Evolutionary conservation across 768 basidiomycete species (phyloP), one percentile per base, ranked within the genome.

Genomic region (Rhizopogon vulgaris): DNA sequence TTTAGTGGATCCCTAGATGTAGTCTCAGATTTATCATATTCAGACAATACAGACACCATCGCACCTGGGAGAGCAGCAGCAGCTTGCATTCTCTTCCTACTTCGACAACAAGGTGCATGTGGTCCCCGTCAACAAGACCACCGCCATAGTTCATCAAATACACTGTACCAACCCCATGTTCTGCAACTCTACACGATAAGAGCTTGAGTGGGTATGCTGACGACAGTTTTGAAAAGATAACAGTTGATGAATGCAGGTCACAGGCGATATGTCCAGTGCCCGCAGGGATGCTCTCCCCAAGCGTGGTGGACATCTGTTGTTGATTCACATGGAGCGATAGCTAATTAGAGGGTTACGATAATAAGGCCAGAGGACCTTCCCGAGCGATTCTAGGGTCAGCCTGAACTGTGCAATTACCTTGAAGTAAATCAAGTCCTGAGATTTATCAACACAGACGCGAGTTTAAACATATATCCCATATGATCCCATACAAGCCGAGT

Each of bases 121-220:
- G 68, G 70, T 98, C 94, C 0, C 93, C 93, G 5, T 85, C 83
- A 36, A 98, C 88, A 9, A 98, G 76, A 3, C 94, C 94, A 10
- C 94, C 94, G 0, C 94, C 94, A 59, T 97, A 98, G 34, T 82
- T 84, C 52, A 97, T 65, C 15, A 90, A 73, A 59, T 96, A 97
- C 15, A 82, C 83, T 46, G 89, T 69, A 9, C 80, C 87, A 30
- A 90, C 74, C 4, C 72, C 66, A 28, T 73, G 69, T 37, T 71
- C 69, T 37, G 69, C 56, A 9, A 81, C 69, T 43, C 76, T 76
- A 2, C 92, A 90, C 3, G 92, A 85, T 51, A 94, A 72, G 32
- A 96, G 80, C 65, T 95, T 95, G 60, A 96, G 74, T 8, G 94
- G 94, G 63, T 95, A 96, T 1, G 83, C 76, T 7, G 84, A 87